Percentiles rank a stretch among this genome's conserved stretches.
Conservation (phyloP, 176 grass and related monocot genomes). For the Triticum urartu region DNA sequence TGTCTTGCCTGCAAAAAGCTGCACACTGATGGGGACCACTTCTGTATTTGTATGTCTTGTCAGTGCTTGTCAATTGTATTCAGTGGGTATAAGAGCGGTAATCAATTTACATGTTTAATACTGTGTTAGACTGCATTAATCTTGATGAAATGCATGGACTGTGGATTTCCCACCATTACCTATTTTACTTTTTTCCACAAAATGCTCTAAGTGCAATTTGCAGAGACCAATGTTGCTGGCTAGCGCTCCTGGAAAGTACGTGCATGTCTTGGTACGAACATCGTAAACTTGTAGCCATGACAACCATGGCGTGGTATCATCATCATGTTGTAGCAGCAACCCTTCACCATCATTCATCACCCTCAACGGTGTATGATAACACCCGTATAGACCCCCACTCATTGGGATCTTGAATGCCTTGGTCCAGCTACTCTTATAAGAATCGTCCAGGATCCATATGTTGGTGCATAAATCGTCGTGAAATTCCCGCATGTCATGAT, state of each 20-base stretch:
- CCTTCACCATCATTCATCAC: not conserved
- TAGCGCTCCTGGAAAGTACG: not conserved
- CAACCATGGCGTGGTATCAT: not conserved
- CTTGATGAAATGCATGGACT: too few relatives aligned
- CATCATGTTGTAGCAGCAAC: not conserved
- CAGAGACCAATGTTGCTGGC: not conserved
- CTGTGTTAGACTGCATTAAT: too few relatives aligned
- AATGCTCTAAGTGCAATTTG: not conserved
- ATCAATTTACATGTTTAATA: too few relatives aligned
- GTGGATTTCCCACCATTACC: too few relatives aligned
- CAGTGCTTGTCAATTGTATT: too few relatives aligned
- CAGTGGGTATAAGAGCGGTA: too few relatives aligned
- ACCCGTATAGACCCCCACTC: not conserved
- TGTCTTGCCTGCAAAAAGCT: too few relatives aligned
- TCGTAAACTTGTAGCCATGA: not conserved
- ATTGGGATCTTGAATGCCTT: not conserved
- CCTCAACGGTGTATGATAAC: not conserved
- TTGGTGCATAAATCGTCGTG: not conserved
- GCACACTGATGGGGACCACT: too few relatives aligned
- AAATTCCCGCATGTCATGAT: not conserved
- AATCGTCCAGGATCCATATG: not conserved
- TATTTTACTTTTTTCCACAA: too few relatives aligned
- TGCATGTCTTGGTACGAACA: not conserved
- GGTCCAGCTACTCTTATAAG: not conserved
- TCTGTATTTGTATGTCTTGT: too few relatives aligned